Percentiles rank a stretch among this genome's conserved stretches.
Conservation (phyloP, 176 grass and related monocot genomes). For the Oryza punctata region DNA sequence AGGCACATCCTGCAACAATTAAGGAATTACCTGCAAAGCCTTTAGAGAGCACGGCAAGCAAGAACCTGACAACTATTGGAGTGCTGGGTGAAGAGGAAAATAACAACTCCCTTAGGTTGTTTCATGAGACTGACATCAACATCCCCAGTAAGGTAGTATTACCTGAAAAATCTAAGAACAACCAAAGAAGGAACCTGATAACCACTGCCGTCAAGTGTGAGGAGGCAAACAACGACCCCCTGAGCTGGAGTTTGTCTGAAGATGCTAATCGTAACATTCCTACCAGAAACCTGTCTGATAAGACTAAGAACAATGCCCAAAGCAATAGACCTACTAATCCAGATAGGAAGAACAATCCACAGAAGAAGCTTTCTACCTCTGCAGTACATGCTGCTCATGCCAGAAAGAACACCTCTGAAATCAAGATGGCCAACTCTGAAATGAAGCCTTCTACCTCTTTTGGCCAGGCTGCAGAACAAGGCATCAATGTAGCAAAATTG, state of each 20-base stretch:
- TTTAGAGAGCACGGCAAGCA: neutral
- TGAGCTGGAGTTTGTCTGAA: neutral
- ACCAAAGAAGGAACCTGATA: neutral
- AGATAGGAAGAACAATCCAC: neutral
- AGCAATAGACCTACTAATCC: neutral
- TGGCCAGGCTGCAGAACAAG: slow-evolving; percentile 21
- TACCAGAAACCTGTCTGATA: slow-evolving; percentile 1
- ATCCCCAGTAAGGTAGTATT: neutral
- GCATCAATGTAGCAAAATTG: slow-evolving; percentile 2
- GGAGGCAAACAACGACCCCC: neutral
- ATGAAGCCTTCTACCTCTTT: slow-evolving; percentile 15
- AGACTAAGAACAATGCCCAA: slow-evolving; percentile 12
- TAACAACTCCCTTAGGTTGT: neutral
- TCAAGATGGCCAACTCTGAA: neutral
- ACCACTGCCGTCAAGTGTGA: slow-evolving; percentile 8
- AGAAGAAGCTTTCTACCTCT: slow-evolving; percentile 19
- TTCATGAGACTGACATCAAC: neutral
- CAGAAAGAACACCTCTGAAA: slow-evolving; percentile 9
- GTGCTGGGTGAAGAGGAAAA: neutral
- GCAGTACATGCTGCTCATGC: neutral
- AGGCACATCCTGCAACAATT: neutral
- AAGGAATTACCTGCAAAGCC: slow-evolving; percentile 2
- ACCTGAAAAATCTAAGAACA: slow-evolving; percentile 12
- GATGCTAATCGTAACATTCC: neutral
- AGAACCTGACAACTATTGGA: neutral